phyloP scores from a whole-genome alignment of 2,329 filamentous ascomycete species.

The Endoconidiophora polonica region DNA sequence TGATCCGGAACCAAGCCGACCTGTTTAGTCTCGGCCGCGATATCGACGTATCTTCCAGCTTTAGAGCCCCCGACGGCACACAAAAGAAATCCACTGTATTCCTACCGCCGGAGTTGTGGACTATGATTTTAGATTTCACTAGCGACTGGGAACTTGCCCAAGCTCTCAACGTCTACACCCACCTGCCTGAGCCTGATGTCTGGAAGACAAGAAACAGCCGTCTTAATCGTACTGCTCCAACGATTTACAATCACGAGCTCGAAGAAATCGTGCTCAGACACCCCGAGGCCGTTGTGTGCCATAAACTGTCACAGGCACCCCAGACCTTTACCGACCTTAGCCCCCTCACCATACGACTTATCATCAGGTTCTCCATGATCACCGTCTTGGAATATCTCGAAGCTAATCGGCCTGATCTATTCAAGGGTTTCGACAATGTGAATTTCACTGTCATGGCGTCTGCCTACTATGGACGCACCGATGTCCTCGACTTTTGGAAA shows the following conservation, averaged over 20 bases:
- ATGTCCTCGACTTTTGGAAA: constrained; percentile 84
- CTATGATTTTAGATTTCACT: constrained; percentile 67
- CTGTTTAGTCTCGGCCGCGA: constrained; percentile 58
- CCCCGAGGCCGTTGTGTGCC: constrained; percentile 52
- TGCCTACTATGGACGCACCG: constrained; percentile 65
- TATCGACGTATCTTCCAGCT: constrained; percentile 31
- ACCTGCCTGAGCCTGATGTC: constrained; percentile 50
- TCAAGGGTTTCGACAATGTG: constrained; percentile 69
- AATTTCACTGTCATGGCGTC: constrained; percentile 80
- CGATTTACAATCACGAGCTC: constrained; percentile 55
- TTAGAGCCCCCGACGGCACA: constrained; percentile 23
- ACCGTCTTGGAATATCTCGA: constrained; percentile 57
- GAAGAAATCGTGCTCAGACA: constrained; percentile 73
- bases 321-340: constrained; percentile 57
- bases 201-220: constrained; percentile 47
- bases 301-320: constrained; percentile 54
- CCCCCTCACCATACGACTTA: constrained; percentile 66
- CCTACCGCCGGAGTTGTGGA: constrained; percentile 78
- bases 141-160: constrained; percentile 84
- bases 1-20: constrained; percentile 62
- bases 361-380: constrained; percentile 78
- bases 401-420: constrained; percentile 49
- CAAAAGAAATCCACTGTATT: constrained; percentile 22
- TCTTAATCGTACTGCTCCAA: constrained; percentile 26
- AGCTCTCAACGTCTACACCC: constrained; percentile 66